Base-by-base conservation (phyloP, 805 yeast genomes). In the Ogataea thermomethanolica region DNA sequence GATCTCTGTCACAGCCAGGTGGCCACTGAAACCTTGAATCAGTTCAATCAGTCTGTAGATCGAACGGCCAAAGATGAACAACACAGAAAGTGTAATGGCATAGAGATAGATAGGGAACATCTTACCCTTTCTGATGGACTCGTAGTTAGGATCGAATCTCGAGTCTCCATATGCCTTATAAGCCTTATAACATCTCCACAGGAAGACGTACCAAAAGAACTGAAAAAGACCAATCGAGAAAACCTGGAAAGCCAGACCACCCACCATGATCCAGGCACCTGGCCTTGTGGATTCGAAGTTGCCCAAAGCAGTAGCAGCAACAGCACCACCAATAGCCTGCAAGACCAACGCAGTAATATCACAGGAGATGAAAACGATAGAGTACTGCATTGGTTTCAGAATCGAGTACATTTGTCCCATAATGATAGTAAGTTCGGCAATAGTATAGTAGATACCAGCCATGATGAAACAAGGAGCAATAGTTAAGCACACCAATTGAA, bases 291-390 rank as follows among this genome's bases (percentile, higher is more conserved):
- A 27, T 3, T 35, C 21, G 10, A 57, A 56, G 2, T 38, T 36
- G 7, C 58, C 44, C 8, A 71, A 57, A 1, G 76, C 69, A 2
- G 59, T 48, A 29, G 84, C 79, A 3, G 89, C 86, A 31, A 74
- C 62, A 35, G 82, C 91, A 53, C 95, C 95, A 30, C 95, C 95
- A n/a, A 65, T 69, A 3, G 79, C 90, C 62, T 85, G 95, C 13
- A 86, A 53, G 2, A 76, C 64, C 46, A 86, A 65, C n/a, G 90
- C 74, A 3, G 78, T 51, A 5, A 84, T 51, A 64, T 87, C 95
- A 55, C 81, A 78, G 10, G 68, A 45, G 8, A 86, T 74, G 52
- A 87, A 87, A 11, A 83, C 64, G 37, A 76, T 71, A 0, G 89
- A 72, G 53, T 79, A 81, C 52, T 67, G 68, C 69, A 75, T 68